These are phyloP conservation scores for Potentilla sterilis DNA, from an alignment of 306 rosid species.

Conservation along the genomic window DNA sequence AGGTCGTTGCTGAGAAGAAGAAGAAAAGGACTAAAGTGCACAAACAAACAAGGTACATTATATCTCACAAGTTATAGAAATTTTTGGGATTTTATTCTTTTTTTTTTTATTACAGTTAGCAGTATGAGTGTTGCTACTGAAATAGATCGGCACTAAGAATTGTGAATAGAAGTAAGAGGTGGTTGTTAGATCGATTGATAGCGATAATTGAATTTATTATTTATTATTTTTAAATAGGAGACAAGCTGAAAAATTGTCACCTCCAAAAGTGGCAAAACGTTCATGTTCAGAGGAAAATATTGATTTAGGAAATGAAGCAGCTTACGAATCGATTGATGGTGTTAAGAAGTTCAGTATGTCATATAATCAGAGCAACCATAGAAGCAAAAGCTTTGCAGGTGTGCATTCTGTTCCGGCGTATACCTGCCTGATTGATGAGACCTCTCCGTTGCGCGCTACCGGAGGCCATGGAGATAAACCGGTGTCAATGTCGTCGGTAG, in stretches of 20 bases:
- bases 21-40: slow-evolving; percentile 17
- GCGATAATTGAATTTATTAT: not conserved
- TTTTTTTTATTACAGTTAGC: not conserved
- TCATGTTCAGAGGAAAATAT: slow-evolving; percentile 33
- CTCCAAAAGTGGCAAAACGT: slow-evolving; percentile 29
- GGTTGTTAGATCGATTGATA: not conserved
- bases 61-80: not conserved
- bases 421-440: slow-evolving; percentile 62
- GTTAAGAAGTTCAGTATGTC: slow-evolving; percentile 59
- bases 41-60: slow-evolving; percentile 13
- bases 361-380: slow-evolving; percentile 61
- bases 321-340: slow-evolving; percentile 33
- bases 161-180: not conserved
- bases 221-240: slow-evolving; percentile 36
- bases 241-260: slow-evolving; percentile 41
- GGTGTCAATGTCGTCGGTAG: not conserved
- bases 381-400: slow-evolving; percentile 45
- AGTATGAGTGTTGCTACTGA: not conserved
- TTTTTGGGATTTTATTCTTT: not conserved
- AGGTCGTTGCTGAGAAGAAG: slow-evolving; percentile 48
- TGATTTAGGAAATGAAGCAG: slow-evolving; percentile 31
- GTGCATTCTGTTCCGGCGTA: slow-evolving; percentile 68
- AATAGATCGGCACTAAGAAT: not conserved
- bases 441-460: slow-evolving; percentile 28
- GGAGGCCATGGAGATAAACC: not conserved